Percentiles rank a stretch among this genome's conserved stretches.
Conservation (phyloP, 2,329 filamentous ascomycete species). For the Camptophora hylomeconis region DNA sequence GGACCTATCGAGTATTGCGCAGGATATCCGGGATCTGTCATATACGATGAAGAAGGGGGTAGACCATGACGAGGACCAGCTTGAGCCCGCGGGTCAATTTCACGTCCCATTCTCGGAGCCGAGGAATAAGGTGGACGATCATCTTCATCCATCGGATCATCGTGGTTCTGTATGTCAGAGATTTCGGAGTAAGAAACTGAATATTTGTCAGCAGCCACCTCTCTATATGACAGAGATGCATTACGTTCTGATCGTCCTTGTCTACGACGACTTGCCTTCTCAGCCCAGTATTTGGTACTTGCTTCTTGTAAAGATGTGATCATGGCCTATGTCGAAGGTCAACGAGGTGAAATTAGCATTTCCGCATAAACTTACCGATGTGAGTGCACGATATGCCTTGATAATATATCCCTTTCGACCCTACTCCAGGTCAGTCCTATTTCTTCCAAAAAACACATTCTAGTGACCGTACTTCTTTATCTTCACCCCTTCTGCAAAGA, state of each 20-base stretch:
- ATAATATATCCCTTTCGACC: constrained; percentile 62
- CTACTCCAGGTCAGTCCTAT: constrained; percentile 24
- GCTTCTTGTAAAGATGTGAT: constrained; percentile 42
- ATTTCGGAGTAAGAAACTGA: constrained; percentile 7
- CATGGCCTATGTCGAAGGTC: constrained; percentile 32
- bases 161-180: constrained; percentile 3
- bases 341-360: not conserved
- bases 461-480: constrained; percentile 54
- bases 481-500: constrained; percentile 55
- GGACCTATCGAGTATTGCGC: constrained; percentile 12
- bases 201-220: constrained; percentile 3
- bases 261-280: constrained; percentile 3
- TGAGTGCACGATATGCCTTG: constrained; percentile 66
- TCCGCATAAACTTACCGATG: constrained; percentile 46
- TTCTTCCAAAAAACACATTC: not conserved
- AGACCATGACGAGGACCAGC: too few relatives aligned
- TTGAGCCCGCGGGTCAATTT: constrained; percentile 4
- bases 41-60: constrained; percentile 10
- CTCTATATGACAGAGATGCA: not conserved
- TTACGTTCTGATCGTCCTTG: constrained; percentile 1
- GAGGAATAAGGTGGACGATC: constrained; percentile 1
- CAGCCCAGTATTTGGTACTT: constrained; percentile 29
- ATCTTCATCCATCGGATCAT: constrained; percentile 5
- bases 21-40: constrained; percentile 11
- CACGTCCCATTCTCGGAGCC: constrained; percentile 4